Conservation (phyloP, 1,284 basidiomycete genomes). For the Ceratobasidium sp. region DNA sequence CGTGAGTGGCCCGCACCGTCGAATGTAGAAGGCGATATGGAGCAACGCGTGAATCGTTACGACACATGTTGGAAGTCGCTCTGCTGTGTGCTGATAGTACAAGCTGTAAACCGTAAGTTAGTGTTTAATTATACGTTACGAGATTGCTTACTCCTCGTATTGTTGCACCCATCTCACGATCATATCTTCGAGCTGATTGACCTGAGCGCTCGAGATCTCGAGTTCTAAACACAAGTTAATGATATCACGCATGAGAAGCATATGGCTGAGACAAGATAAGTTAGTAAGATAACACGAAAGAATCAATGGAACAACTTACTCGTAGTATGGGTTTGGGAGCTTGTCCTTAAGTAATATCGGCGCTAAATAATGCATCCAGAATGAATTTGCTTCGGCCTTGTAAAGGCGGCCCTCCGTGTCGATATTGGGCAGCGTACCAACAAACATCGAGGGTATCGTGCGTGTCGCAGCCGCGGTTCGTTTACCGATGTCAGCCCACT, state of each 20-base stretch:
- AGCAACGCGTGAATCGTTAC: slow-evolving; percentile 62
- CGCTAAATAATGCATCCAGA: slow-evolving; percentile 32
- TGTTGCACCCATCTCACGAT: slow-evolving; percentile 62
- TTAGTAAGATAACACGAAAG: background rate
- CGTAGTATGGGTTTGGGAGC: slow-evolving; percentile 49
- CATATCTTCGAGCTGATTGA: slow-evolving; percentile 57
- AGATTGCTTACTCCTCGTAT: slow-evolving; percentile 61
- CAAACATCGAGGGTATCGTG: slow-evolving; percentile 48
- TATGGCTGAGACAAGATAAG: slow-evolving; percentile 56
- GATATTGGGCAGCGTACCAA: slow-evolving; percentile 57
- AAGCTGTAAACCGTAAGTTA: slow-evolving; percentile 54
- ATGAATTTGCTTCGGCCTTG: slow-evolving; percentile 34
- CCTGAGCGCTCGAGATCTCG: slow-evolving; percentile 57
- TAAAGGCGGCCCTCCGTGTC: slow-evolving; percentile 54
- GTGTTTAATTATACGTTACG: background rate
- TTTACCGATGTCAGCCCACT: slow-evolving; percentile 38
- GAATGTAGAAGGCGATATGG: slow-evolving; percentile 60
- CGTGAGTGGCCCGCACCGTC: slow-evolving; percentile 61
- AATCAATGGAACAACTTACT: slow-evolving; percentile 57
- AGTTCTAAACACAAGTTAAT: slow-evolving; percentile 63
- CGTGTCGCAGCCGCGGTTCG: slow-evolving; percentile 12
- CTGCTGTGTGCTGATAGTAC: slow-evolving; percentile 60
- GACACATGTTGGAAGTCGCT: slow-evolving; percentile 58
- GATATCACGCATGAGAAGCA: slow-evolving; percentile 60
- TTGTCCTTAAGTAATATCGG: slow-evolving; percentile 30